phyloP scores from a whole-genome alignment of 805 yeast genomes.

The Candida railenensis region DNA sequence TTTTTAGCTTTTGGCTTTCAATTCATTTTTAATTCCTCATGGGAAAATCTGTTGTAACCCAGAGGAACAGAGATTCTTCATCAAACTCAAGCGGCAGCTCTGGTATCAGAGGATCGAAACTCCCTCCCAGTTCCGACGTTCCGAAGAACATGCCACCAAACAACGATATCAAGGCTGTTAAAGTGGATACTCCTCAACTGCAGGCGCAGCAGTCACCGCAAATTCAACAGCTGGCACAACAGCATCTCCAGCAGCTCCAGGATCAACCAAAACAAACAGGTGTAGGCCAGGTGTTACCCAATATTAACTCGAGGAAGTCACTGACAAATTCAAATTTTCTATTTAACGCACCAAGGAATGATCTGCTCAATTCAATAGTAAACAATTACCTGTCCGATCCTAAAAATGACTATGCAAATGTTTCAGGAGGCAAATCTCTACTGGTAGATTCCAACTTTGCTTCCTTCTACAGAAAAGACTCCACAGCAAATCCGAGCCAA shows the following conservation, averaged over 20 bases:
- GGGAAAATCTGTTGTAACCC: conserved; percentile 6
- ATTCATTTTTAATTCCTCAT: background rate
- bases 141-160: conserved; percentile 5
- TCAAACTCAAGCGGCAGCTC: conserved; percentile 1
- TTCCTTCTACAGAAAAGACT: conserved; percentile 19
- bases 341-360: conserved; percentile 28
- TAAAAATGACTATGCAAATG: background rate
- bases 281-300: background rate
- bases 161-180: background rate
- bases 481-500: conserved; percentile 7
- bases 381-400: conserved; percentile 17
- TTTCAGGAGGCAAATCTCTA: conserved; percentile 9
- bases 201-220: background rate
- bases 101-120: background rate
- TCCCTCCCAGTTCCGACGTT: background rate
- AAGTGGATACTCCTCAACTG: background rate
- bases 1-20: background rate
- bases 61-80: background rate
- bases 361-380: conserved; percentile 25
- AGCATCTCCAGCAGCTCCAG: background rate
- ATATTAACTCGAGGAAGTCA: conserved; percentile 7
- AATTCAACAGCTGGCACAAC: background rate
- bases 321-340: conserved; percentile 18
- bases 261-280: background rate
- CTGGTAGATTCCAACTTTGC: conserved; percentile 14